A percentile compares a stretch with the other conserved stretches of the same genome.
Evolutionary conservation across 139 green algal genomes (phyloP).

Genomic region (Edaphochlamys debaryana): DNA sequence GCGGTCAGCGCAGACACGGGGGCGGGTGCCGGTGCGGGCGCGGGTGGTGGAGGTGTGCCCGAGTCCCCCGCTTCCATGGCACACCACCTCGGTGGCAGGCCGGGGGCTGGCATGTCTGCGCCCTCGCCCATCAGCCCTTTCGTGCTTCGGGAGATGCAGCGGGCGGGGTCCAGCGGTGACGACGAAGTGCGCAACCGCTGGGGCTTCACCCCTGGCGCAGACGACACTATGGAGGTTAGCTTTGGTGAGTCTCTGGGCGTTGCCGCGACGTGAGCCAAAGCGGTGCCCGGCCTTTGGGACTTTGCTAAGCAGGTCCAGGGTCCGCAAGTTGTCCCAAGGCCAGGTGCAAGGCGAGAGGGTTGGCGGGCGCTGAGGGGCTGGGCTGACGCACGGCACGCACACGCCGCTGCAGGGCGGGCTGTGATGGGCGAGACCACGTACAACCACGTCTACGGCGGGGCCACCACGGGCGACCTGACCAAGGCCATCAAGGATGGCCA

Average conservation of each 20-base stretch:
- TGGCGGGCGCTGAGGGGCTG: neutral
- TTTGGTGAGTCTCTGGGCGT: conserved; percentile 54
- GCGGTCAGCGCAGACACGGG: no score
- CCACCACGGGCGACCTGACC: conserved; percentile 50
- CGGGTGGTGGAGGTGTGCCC: no score
- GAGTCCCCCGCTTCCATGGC: neutral
- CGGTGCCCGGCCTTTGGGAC: no score
- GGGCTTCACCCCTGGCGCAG: conserved; percentile 81
- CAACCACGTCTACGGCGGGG: conserved; percentile 71
- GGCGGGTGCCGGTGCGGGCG: no score
- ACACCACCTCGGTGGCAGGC: no score
- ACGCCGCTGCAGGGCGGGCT: conserved; percentile 60
- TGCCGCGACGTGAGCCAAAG: no score
- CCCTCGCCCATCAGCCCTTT: conserved; percentile 43
- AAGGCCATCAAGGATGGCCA: conserved; percentile 33
- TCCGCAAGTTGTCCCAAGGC: no score
- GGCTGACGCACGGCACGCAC: neutral
- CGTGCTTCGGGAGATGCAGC: conserved; percentile 44
- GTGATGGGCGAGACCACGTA: conserved; percentile 84
- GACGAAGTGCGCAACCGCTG: conserved; percentile 69
- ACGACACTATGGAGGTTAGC: conserved; percentile 58
- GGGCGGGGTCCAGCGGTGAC: neutral
- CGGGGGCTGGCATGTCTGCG: neutral
- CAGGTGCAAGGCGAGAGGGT: no score
- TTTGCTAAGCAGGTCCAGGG: no score